Base-by-base conservation (phyloP, 192 early-diverging fungal species). In the Backusella sp. region DNA sequence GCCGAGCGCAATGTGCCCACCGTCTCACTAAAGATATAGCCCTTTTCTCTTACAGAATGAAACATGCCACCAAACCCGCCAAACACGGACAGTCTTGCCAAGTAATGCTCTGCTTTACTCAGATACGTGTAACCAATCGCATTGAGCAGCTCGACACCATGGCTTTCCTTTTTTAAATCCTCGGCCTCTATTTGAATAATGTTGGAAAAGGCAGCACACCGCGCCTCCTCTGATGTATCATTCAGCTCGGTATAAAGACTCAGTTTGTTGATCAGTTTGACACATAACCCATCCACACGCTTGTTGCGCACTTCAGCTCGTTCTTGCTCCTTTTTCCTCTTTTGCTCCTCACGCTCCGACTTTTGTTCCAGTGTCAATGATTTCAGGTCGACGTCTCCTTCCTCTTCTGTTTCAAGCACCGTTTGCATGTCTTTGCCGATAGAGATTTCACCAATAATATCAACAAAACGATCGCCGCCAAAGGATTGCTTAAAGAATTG, bases 401-500 rank as follows among this genome's bases (percentile, higher is more conserved):
- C 93, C 1, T 86, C 86, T 44, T 91, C 89, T 44, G 78, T 75
- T 72, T 87, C 86, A 75, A 94, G 79, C 21, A 93, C 94, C 46
- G 94, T 92, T 67, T 89, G 90, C 84, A 99, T 96, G 74, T 98
- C 97, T 66, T 91, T 86, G 39, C 95, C 96, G 73, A 99, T 96
- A 26, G 94, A 96, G 70, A 99, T 95, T 76, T 98, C 98, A 44
- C 98, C 98, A 84, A 99, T 97, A 80, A 98, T 93, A 83, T 95
- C 92, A 21, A 92, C 90, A 86, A 99, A 99, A 39, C 94, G 92
- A 82, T 98, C 98, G 36, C 97, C 97, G 68, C 98, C 98, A 87
- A 99, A 99, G 66, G 95, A 92, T 84, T 95, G 91, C 73, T 88
- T 93, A 85, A 99, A 99, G 87, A 99, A 98, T 72, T 94, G 93